phyloP scores from a whole-genome alignment of 148 eudicot species.

The Rhododendron vialii region DNA sequence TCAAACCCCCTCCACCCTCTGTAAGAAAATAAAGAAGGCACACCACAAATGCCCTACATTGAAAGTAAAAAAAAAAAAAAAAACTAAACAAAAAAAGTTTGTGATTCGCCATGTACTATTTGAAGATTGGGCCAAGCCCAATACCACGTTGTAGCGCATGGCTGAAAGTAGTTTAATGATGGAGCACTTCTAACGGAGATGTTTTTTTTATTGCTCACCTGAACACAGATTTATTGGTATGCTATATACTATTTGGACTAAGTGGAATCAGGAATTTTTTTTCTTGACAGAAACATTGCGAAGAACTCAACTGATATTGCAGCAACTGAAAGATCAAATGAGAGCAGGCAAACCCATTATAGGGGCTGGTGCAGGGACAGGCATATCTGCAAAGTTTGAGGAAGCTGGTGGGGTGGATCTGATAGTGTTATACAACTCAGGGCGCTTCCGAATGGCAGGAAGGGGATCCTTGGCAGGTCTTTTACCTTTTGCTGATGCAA shows the following conservation, averaged over 20 bases:
- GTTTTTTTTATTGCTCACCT: not conserved
- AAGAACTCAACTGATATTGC: conserved; percentile 52
- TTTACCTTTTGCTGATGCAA: conserved; percentile 96
- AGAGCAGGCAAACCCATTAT: conserved; percentile 74
- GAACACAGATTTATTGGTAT: not conserved
- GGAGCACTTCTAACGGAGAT: not conserved
- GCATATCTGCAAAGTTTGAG: conserved; percentile 99
- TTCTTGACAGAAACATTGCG: conserved; percentile 58
- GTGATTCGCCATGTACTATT: not conserved
- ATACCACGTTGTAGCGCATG: not conserved
- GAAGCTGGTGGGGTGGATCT: conserved; percentile 97
- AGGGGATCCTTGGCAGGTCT: conserved; percentile 95
- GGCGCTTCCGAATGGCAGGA: conserved; percentile 98
- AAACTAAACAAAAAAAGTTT: not conserved
- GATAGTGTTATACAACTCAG: conserved; percentile 87
- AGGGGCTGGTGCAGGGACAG: conserved; percentile 99
- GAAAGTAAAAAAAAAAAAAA: not conserved
- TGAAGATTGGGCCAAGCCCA: not conserved
- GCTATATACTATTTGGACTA: not conserved
- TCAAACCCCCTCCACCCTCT: not conserved
- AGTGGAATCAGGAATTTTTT: not conserved
- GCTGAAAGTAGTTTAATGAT: not conserved
- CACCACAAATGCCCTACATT: not conserved
- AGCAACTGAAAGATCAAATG: conserved; percentile 66
- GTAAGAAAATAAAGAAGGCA: not conserved